Conservation (phyloP, 306 rosid species). For the Malus asiatica region DNA sequence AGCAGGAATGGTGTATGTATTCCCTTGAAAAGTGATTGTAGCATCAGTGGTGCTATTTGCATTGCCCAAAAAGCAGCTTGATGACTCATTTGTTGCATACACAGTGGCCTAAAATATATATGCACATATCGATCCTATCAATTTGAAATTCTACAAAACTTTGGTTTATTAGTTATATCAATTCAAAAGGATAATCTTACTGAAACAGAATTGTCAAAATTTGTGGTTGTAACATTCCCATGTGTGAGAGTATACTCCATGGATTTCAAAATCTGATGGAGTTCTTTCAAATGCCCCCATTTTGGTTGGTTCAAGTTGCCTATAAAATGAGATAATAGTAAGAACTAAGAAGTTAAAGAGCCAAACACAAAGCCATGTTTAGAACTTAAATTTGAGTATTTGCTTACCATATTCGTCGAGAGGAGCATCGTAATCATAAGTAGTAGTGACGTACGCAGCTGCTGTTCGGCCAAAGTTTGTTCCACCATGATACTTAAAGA, state of each 20-base stretch:
- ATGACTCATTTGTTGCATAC: slow-evolving; percentile 24
- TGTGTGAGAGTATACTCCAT: slow-evolving; percentile 34
- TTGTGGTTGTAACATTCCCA: slow-evolving; percentile 25
- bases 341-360: not conserved
- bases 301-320: slow-evolving; percentile 49
- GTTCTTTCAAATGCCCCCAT: slow-evolving; percentile 49
- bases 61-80: slow-evolving; percentile 45
- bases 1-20: slow-evolving; percentile 31
- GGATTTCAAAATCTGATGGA: slow-evolving; percentile 35
- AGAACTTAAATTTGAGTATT: not conserved
- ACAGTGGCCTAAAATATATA: slow-evolving; percentile 29
- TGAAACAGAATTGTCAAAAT: slow-evolving; percentile 32
- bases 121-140: not conserved
- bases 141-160: not conserved
- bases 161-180: not conserved
- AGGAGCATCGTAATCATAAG: slow-evolving; percentile 59
- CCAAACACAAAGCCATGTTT: not conserved
- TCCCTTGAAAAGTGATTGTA: slow-evolving; percentile 31
- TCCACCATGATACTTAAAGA: slow-evolving; percentile 50
- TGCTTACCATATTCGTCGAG: slow-evolving; percentile 45
- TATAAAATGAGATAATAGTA: not conserved
- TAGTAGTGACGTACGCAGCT: slow-evolving; percentile 50
- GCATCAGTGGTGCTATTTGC: slow-evolving; percentile 30
- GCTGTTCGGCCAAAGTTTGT: slow-evolving; percentile 55
- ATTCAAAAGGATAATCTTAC: slow-evolving; percentile 14